Base-by-base conservation (phyloP, 352 stramenopile species). In the Lagenidium giganteum region DNA sequence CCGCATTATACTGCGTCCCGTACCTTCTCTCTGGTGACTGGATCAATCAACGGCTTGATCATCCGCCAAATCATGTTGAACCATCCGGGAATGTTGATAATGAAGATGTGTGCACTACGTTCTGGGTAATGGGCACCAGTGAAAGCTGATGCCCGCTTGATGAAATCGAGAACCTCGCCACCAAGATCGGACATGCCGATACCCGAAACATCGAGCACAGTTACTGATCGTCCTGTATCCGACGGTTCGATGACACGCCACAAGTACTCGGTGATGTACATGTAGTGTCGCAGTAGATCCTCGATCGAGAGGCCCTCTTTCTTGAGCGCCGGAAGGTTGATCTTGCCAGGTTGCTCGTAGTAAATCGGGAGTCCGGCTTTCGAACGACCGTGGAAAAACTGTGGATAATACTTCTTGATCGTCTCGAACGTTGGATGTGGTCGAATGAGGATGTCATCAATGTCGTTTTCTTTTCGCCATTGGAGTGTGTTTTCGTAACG, bases 31-130 rank as follows among this genome's bases (percentile, higher is more conserved):
- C 87, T 83, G n/a, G 93, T 98, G 8, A 94, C 90, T 22, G 95
- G 90, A 44, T 96, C 79, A 43, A 98, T 83, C 30, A 98, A 46
- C 17, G 93, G 92, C 66, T 95, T 95, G 37, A 97, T 80, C 46
- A 97, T 80, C 38, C 88, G 89, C 74, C 93, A 98, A 31, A 97
- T 77, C 51, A 89, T 87, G 62, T 93, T 87, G 63, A 98, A 97
- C 93, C 93, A 98, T 39, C 75, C 82, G 0, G 93, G 93, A 23
- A 96, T 94, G 72, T 98, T 98, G 43, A 98, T 84, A 35, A 98
- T 91, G 33, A 97, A 90, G 49, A 96, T 98, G 49, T 95, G 90
- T 40, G 93, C 86, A 33, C 85, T 95, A 25, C 93, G 75, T 56
- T 97, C 86, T 5, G 92, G 93, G 67, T 97, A 98, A 61, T 98